Evolutionary conservation across 1,139 yeast genomes (phyloP).

Genomic region (Hansenula anomala): DNA sequence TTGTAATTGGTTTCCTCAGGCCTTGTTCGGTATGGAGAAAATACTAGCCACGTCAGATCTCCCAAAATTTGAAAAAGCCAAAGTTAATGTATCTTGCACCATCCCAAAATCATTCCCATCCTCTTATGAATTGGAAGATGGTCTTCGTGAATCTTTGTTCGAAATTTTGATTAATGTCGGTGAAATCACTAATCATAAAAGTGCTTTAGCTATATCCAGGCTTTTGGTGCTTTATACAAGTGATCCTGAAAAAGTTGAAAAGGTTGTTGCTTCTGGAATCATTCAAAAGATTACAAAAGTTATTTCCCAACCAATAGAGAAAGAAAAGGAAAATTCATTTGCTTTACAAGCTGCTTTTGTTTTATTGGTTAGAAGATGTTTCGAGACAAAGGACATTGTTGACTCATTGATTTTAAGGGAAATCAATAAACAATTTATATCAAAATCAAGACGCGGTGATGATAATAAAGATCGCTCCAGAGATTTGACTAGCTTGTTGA

Average conservation of each 20-base stretch:
- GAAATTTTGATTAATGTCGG: slow-evolving; percentile 35
- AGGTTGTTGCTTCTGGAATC: slow-evolving; percentile 40
- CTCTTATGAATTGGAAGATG: slow-evolving; percentile 28
- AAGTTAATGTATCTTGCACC: slow-evolving; percentile 15
- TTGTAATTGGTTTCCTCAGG: slow-evolving; percentile 46
- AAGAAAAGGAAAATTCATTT: slow-evolving; percentile 12
- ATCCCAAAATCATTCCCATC: slow-evolving; percentile 17
- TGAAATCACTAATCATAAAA: slow-evolving; percentile 36
- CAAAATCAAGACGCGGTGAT: slow-evolving; percentile 22
- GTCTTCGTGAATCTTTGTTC: slow-evolving; percentile 34
- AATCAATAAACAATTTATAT: slow-evolving; percentile 34
- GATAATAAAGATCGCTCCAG: slow-evolving; percentile 25
- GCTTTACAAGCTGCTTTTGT: slow-evolving; percentile 31
- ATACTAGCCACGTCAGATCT: slow-evolving; percentile 40
- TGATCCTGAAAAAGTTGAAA: slow-evolving; percentile 33
- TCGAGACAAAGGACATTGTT: slow-evolving; percentile 56
- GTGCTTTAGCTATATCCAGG: slow-evolving; percentile 48
- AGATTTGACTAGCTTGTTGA: slow-evolving; percentile 50
- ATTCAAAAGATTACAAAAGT: slow-evolving; percentile 29
- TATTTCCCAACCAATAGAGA: slow-evolving; percentile 25
- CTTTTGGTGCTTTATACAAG: slow-evolving; percentile 50
- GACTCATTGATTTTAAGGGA: slow-evolving; percentile 46
- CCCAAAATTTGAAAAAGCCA: slow-evolving; percentile 30
- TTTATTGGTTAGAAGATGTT: slow-evolving; percentile 60
- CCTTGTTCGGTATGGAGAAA: slow-evolving; percentile 45